These are phyloP conservation scores for Diaporthe batatas DNA, from an alignment of 2,329 filamentous ascomycete species.

Conservation along the genomic window DNA sequence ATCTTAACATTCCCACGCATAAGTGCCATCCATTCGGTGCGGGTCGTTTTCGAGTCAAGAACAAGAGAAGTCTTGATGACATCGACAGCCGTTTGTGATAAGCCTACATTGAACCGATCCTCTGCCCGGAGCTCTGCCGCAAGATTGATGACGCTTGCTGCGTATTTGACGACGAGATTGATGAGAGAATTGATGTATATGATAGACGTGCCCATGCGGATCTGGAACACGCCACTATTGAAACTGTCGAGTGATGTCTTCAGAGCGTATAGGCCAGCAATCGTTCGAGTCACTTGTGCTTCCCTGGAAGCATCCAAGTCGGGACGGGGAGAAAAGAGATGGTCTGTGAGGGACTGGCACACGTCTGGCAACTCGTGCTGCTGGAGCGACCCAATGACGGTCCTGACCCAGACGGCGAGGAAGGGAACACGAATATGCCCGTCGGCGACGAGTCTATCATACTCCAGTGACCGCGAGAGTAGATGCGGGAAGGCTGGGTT, in stretches of 20 bases:
- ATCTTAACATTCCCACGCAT: slow-evolving; percentile 67
- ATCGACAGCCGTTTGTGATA: slow-evolving; percentile 69
- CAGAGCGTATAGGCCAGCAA: slow-evolving; percentile 73
- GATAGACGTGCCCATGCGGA: slow-evolving; percentile 65
- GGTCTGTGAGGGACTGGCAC: slow-evolving; percentile 81
- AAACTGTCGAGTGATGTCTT: slow-evolving; percentile 70
- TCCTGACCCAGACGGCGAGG: slow-evolving; percentile 82
- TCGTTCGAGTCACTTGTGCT: slow-evolving; percentile 72
- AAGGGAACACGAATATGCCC: slow-evolving; percentile 70
- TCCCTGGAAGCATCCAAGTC: slow-evolving; percentile 66
- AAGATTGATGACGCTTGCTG: slow-evolving; percentile 68
- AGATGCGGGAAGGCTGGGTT: slow-evolving; percentile 76
- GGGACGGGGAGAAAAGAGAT: slow-evolving; percentile 77
- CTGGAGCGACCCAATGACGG: slow-evolving; percentile 83
- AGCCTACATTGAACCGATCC: slow-evolving; percentile 63
- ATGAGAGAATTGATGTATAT: slow-evolving; percentile 75
- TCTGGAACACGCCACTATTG: slow-evolving; percentile 59
- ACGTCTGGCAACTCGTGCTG: slow-evolving; percentile 82
- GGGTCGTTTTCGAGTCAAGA: slow-evolving; percentile 79
- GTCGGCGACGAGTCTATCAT: slow-evolving; percentile 63
- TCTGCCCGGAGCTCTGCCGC: slow-evolving; percentile 63
- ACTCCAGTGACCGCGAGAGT: slow-evolving; percentile 71
- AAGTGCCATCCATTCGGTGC: slow-evolving; percentile 77
- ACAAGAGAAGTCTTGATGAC: slow-evolving; percentile 76
- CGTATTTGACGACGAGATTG: slow-evolving; percentile 73